These are phyloP conservation scores for Cylindrodendrum hubeiense DNA, from an alignment of 2,329 filamentous ascomycete genomes.

Conservation along the genomic window DNA sequence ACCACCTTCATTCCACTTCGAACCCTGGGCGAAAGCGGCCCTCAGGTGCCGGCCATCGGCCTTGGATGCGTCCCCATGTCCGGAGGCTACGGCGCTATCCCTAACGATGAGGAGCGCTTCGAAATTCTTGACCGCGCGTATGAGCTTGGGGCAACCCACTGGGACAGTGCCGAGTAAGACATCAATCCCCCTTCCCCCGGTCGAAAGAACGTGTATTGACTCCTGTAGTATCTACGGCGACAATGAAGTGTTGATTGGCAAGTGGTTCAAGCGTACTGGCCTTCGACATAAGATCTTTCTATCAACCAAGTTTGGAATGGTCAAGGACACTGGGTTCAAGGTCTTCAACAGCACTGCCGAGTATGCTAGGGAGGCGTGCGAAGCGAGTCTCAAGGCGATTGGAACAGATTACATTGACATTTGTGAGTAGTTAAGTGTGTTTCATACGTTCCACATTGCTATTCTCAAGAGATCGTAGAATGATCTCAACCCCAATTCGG, in stretches of 20 bases:
- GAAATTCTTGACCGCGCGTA: slow-evolving; percentile 60
- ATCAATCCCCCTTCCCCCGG: background rate
- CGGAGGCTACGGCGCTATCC: slow-evolving; percentile 34
- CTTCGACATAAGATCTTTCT: slow-evolving; percentile 60
- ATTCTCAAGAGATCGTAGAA: background rate
- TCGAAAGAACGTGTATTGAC: background rate
- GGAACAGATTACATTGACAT: slow-evolving; percentile 65
- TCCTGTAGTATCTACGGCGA: slow-evolving; percentile 53
- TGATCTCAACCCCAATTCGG: background rate
- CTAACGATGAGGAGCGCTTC: slow-evolving; percentile 61
- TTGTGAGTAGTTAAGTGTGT: slow-evolving; percentile 23
- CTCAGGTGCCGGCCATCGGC: slow-evolving; percentile 60
- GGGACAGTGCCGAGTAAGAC: slow-evolving; percentile 57
- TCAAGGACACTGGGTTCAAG: slow-evolving; percentile 4
- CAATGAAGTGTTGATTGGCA: slow-evolving; percentile 59
- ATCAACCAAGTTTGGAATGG: slow-evolving; percentile 48
- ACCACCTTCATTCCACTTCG: background rate
- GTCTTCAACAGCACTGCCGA: slow-evolving; percentile 13
- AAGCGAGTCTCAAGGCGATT: slow-evolving; percentile 49
- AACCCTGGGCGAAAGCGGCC: slow-evolving; percentile 62
- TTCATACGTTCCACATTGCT: too few species aligned
- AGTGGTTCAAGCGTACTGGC: slow-evolving; percentile 60
- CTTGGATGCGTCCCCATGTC: slow-evolving; percentile 63
- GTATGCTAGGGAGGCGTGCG: slow-evolving; percentile 32
- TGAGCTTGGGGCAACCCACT: slow-evolving; percentile 60